Conservation (phyloP, 495 filamentous ascomycete species). For the Pseudotulostoma volvatum region DNA sequence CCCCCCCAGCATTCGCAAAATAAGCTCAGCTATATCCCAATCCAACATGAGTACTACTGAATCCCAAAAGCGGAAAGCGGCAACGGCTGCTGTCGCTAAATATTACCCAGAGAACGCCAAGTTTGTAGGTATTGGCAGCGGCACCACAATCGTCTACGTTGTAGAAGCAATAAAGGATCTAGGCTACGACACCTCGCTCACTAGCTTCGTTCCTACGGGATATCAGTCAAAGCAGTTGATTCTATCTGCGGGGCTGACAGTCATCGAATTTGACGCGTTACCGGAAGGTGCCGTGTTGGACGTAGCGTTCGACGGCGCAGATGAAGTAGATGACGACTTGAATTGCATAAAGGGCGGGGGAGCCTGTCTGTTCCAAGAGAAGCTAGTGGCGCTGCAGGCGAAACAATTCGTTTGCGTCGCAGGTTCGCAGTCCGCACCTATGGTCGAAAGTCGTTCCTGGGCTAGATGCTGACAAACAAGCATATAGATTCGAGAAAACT, state of each 20-base stretch:
- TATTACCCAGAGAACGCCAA: slow-evolving; percentile 58
- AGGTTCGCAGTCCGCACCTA: slow-evolving; percentile 41
- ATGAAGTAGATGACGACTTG: slow-evolving; percentile 87
- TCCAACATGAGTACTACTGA: slow-evolving; percentile 42
- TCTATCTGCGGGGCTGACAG: slow-evolving; percentile 51
- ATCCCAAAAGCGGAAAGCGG: slow-evolving; percentile 69
- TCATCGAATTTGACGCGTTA: slow-evolving; percentile 59
- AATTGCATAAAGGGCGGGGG: slow-evolving; percentile 98
- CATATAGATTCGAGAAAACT: slow-evolving; percentile 69
- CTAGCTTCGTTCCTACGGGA: slow-evolving; percentile 80
- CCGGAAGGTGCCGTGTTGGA: slow-evolving; percentile 48
- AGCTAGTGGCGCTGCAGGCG: slow-evolving; percentile 73
- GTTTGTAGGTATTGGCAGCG: slow-evolving; percentile 84
- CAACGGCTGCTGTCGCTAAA: slow-evolving; percentile 65
- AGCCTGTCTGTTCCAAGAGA: slow-evolving; percentile 95
- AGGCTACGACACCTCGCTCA: slow-evolving; percentile 38
- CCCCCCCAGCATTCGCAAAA: no score
- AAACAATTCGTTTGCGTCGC: slow-evolving; percentile 89
- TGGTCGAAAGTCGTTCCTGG: no score
- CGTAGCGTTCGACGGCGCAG: slow-evolving; percentile 86
- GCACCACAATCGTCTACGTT: slow-evolving; percentile 87
- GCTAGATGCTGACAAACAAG: not conserved
- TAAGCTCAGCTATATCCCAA: slow-evolving; percentile 3
- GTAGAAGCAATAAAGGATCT: slow-evolving; percentile 80
- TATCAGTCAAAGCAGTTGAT: slow-evolving; percentile 80